phyloP scores from a whole-genome alignment of 2,329 filamentous ascomycete species.

The Trichoderma sp. region DNA sequence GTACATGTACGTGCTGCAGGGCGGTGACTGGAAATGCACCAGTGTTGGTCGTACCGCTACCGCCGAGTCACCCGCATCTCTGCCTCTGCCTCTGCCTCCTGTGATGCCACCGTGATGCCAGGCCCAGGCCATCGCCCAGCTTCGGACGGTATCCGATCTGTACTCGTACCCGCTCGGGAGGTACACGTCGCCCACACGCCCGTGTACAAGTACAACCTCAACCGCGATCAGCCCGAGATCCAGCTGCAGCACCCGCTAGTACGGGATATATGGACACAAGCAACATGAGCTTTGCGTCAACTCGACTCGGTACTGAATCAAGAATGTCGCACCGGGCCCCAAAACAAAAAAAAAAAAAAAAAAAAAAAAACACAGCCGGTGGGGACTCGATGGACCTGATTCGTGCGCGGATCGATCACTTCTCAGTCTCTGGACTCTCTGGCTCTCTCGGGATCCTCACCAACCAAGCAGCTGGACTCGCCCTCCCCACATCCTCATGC shows the following conservation, averaged over 20 bases:
- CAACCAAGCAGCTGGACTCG: neutral
- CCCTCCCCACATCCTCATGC: neutral
- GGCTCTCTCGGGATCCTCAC: neutral
- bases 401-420: conserved; percentile 11
- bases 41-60: neutral
- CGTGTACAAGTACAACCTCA: neutral
- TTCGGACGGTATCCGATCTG: neutral
- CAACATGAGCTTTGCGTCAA: too few relatives aligned
- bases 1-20: too few relatives aligned
- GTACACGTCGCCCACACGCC: neutral
- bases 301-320: too few relatives aligned
- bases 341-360: neutral
- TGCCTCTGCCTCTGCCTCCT: neutral
- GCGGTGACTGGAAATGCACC: neutral
- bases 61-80: neutral
- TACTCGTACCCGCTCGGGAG: neutral
- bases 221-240: neutral
- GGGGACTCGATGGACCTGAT: conserved; percentile 3
- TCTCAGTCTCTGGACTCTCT: conserved; percentile 3
- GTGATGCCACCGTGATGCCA: neutral
- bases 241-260: neutral
- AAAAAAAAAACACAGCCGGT: neutral
- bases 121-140: neutral
- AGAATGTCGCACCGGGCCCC: too few relatives aligned
- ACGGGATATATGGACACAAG: neutral